Percentiles rank a stretch among this genome's conserved stretches.
phyloP scores from a whole-genome alignment of 148 eudicot genomes.

The Chenopodium berlandieri region DNA sequence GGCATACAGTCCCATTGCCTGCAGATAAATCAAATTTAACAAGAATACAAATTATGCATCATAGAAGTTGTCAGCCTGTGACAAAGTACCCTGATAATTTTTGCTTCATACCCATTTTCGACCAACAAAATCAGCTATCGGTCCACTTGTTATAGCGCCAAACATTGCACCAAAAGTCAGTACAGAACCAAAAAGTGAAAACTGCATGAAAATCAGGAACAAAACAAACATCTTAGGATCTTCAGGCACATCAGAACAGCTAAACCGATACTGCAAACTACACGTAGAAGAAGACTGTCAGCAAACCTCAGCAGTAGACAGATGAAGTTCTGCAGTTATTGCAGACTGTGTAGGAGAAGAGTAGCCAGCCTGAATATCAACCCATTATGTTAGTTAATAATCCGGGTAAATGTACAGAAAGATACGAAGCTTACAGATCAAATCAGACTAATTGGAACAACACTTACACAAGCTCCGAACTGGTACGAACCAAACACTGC shows the following conservation, averaged over 20 bases:
- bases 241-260: neutral
- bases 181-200: conserved; percentile 81
- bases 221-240: neutral
- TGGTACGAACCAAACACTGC: conserved; percentile 90
- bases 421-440: neutral
- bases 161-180: conserved; percentile 91
- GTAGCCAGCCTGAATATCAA: conserved; percentile 62
- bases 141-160: conserved; percentile 88
- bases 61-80: neutral
- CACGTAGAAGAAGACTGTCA: neutral
- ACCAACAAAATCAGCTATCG: conserved; percentile 76
- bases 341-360: conserved; percentile 84
- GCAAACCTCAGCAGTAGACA: conserved; percentile 71
- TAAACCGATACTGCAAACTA: neutral
- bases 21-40: conserved; percentile 11
- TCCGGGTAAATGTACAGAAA: no score
- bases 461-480: conserved; percentile 78
- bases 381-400: no score
- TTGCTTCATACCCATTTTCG: conserved; percentile 75
- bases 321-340: conserved; percentile 56
- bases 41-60: neutral
- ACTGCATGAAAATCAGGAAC: conserved; percentile 42
- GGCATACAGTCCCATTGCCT: conserved; percentile 79
- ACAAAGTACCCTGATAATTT: neutral
- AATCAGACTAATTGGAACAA: neutral